A percentile compares a stretch with the other conserved stretches of the same genome.
phyloP scores from a whole-genome alignment of 1,284 basidiomycete species.

The Singerocomus inundabilis region DNA sequence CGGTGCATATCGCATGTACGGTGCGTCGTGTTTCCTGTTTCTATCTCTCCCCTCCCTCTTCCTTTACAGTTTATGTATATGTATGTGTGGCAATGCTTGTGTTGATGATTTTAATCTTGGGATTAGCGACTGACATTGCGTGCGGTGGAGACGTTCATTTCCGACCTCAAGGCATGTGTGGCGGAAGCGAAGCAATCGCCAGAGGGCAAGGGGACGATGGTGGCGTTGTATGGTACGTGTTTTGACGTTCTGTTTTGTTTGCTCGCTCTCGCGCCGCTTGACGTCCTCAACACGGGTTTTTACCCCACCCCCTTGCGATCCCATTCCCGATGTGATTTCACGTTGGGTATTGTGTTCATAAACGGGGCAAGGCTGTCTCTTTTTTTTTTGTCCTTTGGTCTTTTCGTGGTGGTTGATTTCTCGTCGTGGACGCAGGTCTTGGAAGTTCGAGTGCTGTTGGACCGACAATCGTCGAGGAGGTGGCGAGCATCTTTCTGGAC shows the following conservation, averaged over 20 bases:
- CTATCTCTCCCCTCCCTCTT: background rate
- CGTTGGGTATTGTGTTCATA: background rate
- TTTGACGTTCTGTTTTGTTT: background rate
- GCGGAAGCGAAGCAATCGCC: slow-evolving; percentile 57
- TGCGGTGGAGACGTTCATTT: slow-evolving; percentile 75
- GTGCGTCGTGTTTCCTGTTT: slow-evolving; percentile 44
- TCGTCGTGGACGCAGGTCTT: slow-evolving; percentile 55
- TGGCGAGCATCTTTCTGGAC: slow-evolving; percentile 82
- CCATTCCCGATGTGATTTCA: background rate
- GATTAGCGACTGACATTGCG: slow-evolving; percentile 72
- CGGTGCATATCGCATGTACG: slow-evolving; percentile 93
- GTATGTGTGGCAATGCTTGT: background rate
- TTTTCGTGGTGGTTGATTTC: background rate
- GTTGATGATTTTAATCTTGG: background rate
- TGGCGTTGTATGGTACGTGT: slow-evolving; percentile 81
- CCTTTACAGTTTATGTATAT: too few species aligned
- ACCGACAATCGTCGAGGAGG: slow-evolving; percentile 81
- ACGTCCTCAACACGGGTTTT: background rate
- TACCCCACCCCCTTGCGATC: background rate
- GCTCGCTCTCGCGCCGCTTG: background rate
- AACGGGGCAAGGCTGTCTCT: background rate
- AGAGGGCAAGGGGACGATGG: slow-evolving; percentile 76
- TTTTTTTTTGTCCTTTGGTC: background rate
- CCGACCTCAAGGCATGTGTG: slow-evolving; percentile 79
- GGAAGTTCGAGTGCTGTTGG: slow-evolving; percentile 87